Evolutionary conservation across 192 early-diverging fungal genomes (phyloP), one percentile per base, ranked within the genome.

Genomic region (Rhizoclosmatium sp.): DNA sequence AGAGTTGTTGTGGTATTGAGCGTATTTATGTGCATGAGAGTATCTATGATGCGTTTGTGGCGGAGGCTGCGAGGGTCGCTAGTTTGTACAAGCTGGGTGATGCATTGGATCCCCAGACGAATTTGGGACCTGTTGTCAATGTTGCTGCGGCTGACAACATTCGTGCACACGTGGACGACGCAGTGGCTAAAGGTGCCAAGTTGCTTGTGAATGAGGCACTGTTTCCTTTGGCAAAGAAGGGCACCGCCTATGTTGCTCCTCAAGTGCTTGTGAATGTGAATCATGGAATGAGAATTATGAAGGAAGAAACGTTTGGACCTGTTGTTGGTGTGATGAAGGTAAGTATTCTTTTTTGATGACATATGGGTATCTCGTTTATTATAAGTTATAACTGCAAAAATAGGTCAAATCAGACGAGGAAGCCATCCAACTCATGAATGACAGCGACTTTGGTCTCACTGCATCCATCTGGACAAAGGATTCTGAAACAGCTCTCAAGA

Each of bases 221-320:
- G 4, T 94, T 92, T 77, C 84, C 90, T 10, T 60, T 80, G 23
- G 89, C 92, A 69, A 89, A 91, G 79, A 71, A 74, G 14, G 87
- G 89, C 21, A 92, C 92, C 0, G 85, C 90, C 2, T 94, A 88
- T 81, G 85, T 95, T 67, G 91, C 89, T 0, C 94, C 94, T n/a
- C 92, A 94, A 62, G 83, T 94, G 9, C 83, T 95, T 10, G 87
- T 91, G 3, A 85, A 94, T 75, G 93, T 95, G 3, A 85, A 91
- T 65, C 94, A 94, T 70, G 47, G 65, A 9, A 94, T 94, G 93
- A 83, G 76, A 3, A 83, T 95, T 10, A 94, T 94, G 93, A 91
- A 74, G 3, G 93, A 95, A 69, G 94, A 95, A 58, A 92, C 92
- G 10, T 95, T 95, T 89, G 94, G 94, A 0, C 94, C 94, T 42